A percentile compares a stretch with the other conserved stretches of the same genome.
These are phyloP conservation scores for Lathyrus oleraceus DNA, from an alignment of 306 rosid genomes.

Conservation along the genomic window DNA sequence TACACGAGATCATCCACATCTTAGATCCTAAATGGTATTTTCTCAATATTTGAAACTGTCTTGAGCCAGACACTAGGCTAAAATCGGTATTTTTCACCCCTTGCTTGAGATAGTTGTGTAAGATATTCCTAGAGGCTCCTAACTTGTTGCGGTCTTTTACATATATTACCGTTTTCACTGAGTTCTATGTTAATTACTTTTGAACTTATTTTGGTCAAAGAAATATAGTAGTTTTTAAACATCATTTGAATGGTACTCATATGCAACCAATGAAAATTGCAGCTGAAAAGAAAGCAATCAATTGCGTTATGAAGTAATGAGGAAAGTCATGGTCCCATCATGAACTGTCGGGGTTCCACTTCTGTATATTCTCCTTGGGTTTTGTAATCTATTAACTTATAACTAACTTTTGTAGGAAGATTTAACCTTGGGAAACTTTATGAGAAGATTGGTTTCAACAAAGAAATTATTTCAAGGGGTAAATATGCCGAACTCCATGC, in stretches of 20 bases:
- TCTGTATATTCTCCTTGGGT: conserved; percentile 12
- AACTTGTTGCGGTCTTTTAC: neutral
- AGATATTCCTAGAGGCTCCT: conserved; percentile 15
- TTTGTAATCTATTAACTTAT: conserved; percentile 19
- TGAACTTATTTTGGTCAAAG: conserved; percentile 16
- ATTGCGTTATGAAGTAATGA: conserved; percentile 19
- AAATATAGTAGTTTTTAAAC: conserved; percentile 7
- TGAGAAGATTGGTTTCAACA: conserved; percentile 96
- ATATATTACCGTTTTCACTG: conserved; percentile 7
- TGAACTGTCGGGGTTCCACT: conserved; percentile 11
- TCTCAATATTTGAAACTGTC: neutral
- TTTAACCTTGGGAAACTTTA: conserved; percentile 82
- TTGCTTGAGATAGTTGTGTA: conserved; percentile 3
- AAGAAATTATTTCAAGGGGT: conserved; percentile 90
- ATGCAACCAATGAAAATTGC: conserved; percentile 27
- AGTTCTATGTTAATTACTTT: conserved; percentile 3
- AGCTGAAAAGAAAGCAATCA: conserved; percentile 4
- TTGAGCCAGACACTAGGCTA: neutral
- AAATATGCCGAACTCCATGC: conserved; percentile 84
- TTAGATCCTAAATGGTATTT: conserved; percentile 9
- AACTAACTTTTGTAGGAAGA: conserved; percentile 55
- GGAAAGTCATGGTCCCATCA: conserved; percentile 20
- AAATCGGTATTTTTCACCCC: conserved; percentile 1
- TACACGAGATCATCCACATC: neutral
- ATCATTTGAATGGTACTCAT: conserved; percentile 25